phyloP scores from a whole-genome alignment of 2,329 filamentous ascomycete genomes.

The Stagonosporopsis rhizophila region DNA sequence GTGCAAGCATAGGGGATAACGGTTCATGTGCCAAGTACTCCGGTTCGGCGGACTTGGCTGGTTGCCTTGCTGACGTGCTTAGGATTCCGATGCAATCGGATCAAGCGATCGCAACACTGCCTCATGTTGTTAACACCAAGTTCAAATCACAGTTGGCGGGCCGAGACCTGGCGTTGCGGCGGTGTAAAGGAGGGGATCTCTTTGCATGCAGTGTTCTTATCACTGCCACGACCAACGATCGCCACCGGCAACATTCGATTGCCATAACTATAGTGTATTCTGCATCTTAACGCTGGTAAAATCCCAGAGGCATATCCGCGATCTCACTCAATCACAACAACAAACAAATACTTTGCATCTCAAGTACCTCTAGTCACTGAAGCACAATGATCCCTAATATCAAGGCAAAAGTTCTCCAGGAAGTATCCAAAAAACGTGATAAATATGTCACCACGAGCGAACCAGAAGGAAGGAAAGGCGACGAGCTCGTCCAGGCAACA shows the following conservation, averaged over 20 bases:
- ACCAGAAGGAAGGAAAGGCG: neutral
- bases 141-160: neutral
- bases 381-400: neutral
- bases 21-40: neutral
- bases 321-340: neutral
- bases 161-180: neutral
- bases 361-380: neutral
- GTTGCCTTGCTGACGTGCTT: slow-evolving; percentile 5
- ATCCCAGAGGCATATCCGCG: neutral
- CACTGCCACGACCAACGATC: neutral
- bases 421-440: neutral
- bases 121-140: neutral
- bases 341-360: neutral
- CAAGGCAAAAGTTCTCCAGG: neutral
- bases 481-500: neutral
- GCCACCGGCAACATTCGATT: neutral
- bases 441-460: neutral
- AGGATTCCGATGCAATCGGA: neutral
- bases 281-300: too few relatives aligned
- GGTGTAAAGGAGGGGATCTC: neutral
- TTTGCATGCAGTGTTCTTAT: neutral
- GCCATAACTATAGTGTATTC: neutral
- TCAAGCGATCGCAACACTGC: neutral
- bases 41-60: slow-evolving; percentile 4
- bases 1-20: neutral